A percentile compares a stretch with the other conserved stretches of the same genome.
These are phyloP conservation scores for Penicillium salamii DNA, from an alignment of 495 filamentous ascomycete genomes.

Conservation along the genomic window DNA sequence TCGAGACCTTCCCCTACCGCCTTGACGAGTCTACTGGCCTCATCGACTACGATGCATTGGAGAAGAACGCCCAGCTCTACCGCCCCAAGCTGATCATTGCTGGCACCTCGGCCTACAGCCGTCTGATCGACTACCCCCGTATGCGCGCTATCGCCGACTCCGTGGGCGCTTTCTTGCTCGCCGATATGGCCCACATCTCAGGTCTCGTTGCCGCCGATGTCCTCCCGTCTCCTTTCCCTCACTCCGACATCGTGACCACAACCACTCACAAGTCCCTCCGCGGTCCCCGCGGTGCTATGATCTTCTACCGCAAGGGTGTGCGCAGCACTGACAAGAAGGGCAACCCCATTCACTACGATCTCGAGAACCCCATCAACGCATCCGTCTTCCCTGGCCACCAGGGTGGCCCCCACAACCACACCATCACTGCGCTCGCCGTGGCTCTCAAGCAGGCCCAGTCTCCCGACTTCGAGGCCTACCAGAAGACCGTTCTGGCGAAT, in stretches of 20 bases:
- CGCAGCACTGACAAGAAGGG: constrained; percentile 86
- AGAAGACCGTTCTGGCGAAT: constrained; percentile 82
- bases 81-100: constrained; percentile 94
- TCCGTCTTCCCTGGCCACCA: constrained; percentile 99
- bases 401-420: constrained; percentile 98
- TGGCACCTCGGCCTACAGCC: constrained; percentile 91
- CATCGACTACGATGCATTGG: constrained; percentile 90
- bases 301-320: constrained; percentile 94
- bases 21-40: constrained; percentile 85
- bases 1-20: constrained; percentile 93
- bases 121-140: constrained; percentile 85
- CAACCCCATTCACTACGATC: constrained; percentile 78
- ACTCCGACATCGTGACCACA: constrained; percentile 95
- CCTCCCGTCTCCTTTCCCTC: constrained; percentile 80
- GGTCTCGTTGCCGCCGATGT: constrained; percentile 90
- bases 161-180: constrained; percentile 85
- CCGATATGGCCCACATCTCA: constrained; percentile 98
- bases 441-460: constrained; percentile 91
- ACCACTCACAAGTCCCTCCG: constrained; percentile 97
- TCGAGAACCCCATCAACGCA: constrained; percentile 90
- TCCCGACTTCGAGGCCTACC: constrained; percentile 84
- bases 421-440: constrained; percentile 91
- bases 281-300: constrained; percentile 93
- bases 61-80: constrained; percentile 80
- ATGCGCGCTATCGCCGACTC: constrained; percentile 87